Percentiles rank a stretch among this genome's conserved stretches.
phyloP scores from a whole-genome alignment of 805 yeast species.

The Candida vaughaniae region DNA sequence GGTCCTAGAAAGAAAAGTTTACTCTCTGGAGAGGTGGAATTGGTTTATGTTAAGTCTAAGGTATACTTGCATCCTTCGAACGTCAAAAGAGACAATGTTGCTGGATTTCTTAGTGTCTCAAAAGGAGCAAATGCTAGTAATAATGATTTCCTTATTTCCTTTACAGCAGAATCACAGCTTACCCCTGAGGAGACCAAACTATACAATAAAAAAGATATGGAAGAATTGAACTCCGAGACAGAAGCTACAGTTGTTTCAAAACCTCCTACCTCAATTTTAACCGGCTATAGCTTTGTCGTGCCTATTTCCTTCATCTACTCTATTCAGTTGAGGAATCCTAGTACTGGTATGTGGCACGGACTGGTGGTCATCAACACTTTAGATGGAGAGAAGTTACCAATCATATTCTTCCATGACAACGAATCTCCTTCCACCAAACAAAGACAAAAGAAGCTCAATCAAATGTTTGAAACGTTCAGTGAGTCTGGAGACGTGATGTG shows the following conservation, averaged over 20 bases:
- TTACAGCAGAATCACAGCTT: slow-evolving; percentile 60
- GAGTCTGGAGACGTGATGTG: slow-evolving; percentile 60
- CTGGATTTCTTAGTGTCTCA: slow-evolving; percentile 72
- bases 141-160: slow-evolving; percentile 60
- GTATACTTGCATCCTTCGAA: slow-evolving; percentile 83
- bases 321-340: slow-evolving; percentile 79
- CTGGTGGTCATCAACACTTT: slow-evolving; percentile 73
- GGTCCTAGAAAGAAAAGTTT: slow-evolving; percentile 5
- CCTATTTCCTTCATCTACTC: slow-evolving; percentile 65
- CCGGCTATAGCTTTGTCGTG: slow-evolving; percentile 69
- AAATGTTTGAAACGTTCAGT: slow-evolving; percentile 73
- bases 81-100: slow-evolving; percentile 69
- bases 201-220: slow-evolving; percentile 52
- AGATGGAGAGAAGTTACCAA: slow-evolving; percentile 69
- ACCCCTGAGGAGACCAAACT: slow-evolving; percentile 43
- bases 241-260: slow-evolving; percentile 35
- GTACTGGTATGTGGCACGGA: slow-evolving; percentile 90
- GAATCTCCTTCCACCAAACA: slow-evolving; percentile 72
- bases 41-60: slow-evolving; percentile 59
- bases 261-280: slow-evolving; percentile 51
- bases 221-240: slow-evolving; percentile 19
- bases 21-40: slow-evolving; percentile 39
- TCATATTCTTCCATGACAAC: slow-evolving; percentile 89
- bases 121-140: slow-evolving; percentile 51
- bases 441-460: slow-evolving; percentile 58